These are phyloP conservation scores for Pestalotiopsis sp. DNA, from an alignment of 2,329 filamentous ascomycete species.

Conservation along the genomic window DNA sequence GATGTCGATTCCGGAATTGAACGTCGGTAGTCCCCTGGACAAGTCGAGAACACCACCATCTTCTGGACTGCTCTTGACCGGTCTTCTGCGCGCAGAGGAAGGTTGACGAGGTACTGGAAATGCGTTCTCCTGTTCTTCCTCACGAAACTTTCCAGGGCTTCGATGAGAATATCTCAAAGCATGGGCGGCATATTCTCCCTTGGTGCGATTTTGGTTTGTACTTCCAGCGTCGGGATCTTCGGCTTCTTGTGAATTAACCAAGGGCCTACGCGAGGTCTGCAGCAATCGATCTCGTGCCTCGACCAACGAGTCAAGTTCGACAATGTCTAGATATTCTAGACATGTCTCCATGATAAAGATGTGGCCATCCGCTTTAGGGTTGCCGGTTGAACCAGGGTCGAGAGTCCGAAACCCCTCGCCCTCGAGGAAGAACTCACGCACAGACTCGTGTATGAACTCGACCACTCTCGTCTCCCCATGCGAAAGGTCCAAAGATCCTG, in stretches of 20 bases:
- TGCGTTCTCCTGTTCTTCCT: no score
- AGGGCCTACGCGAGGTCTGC: neutral
- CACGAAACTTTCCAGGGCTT: no score
- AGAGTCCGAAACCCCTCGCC: neutral
- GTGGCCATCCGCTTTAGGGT: neutral
- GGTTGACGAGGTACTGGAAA: no score
- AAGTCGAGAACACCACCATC: neutral
- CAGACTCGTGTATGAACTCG: constrained; percentile 58
- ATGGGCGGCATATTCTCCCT: neutral
- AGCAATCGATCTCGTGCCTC: neutral
- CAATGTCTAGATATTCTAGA: constrained; percentile 2
- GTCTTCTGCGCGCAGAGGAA: no score
- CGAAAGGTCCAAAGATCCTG: constrained; percentile 36
- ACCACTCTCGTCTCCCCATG: constrained; percentile 34
- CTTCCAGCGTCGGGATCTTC: no score
- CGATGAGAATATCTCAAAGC: no score
- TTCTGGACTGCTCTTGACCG: no score
- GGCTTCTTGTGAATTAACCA: no score
- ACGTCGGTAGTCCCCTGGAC: no score
- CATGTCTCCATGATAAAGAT: neutral
- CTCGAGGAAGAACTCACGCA: constrained; percentile 45
- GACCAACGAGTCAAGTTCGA: neutral
- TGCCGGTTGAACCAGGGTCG: neutral
- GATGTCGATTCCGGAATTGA: no score
- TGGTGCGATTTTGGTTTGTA: neutral